Evolutionary conservation across 2,329 filamentous ascomycete genomes (phyloP).

Genomic region (Clarireedia paspali): DNA sequence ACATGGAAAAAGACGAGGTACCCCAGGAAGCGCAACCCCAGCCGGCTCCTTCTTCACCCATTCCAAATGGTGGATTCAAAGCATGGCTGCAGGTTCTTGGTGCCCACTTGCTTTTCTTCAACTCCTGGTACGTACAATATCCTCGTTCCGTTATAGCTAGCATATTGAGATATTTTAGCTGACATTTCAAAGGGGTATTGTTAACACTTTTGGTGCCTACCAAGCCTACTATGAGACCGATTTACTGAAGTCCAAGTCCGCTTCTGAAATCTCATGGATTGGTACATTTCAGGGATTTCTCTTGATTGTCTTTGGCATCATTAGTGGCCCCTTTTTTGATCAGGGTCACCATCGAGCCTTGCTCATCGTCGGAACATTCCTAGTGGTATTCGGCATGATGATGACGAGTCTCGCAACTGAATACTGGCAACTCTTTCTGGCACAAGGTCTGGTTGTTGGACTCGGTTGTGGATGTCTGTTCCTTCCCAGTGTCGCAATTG

Average conservation of each 20-base stretch:
- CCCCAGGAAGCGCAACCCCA: not conserved
- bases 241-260: slow-evolving; percentile 31
- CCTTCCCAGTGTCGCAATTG: slow-evolving; percentile 47
- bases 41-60: not conserved
- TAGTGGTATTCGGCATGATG: slow-evolving; percentile 40
- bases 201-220: slow-evolving; percentile 45
- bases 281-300: slow-evolving; percentile 40
- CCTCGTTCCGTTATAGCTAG: no score
- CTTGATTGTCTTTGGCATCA: slow-evolving; percentile 35
- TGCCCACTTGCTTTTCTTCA: slow-evolving; percentile 45
- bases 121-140: slow-evolving; percentile 36
- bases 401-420: slow-evolving; percentile 30
- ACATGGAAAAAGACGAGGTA: not conserved
- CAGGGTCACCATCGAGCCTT: slow-evolving; percentile 37
- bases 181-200: slow-evolving; percentile 28
- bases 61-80: slow-evolving; percentile 39
- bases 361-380: slow-evolving; percentile 32
- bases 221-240: slow-evolving; percentile 42
- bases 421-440: slow-evolving; percentile 39
- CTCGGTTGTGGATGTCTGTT: slow-evolving; percentile 37
- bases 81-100: slow-evolving; percentile 50
- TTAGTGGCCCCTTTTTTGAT: slow-evolving; percentile 41
- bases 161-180: no score
- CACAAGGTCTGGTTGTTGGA: slow-evolving; percentile 39
- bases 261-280: slow-evolving; percentile 37